A percentile compares a stretch with the other conserved stretches of the same genome.
phyloP scores from a whole-genome alignment of 495 filamentous ascomycete genomes.

The Aspergillus panamensis region DNA sequence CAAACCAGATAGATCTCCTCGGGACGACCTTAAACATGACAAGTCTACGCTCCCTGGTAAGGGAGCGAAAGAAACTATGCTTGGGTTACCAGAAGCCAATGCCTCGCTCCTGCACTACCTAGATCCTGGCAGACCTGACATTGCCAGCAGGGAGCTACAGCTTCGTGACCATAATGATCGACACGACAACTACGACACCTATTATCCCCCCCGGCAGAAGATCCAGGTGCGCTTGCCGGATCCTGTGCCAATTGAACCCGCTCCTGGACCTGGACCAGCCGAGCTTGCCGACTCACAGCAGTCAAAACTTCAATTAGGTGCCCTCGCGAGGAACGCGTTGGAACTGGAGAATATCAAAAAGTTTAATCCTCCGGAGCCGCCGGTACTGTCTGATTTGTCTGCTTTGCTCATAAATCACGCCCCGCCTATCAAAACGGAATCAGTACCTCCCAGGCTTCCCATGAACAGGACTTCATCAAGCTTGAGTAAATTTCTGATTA shows the following conservation, averaged over 20 bases:
- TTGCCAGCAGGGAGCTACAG: slow-evolving; percentile 18
- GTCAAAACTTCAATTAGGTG: no score
- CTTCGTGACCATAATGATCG: no score
- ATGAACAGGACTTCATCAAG: background rate
- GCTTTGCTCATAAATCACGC: background rate
- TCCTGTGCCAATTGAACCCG: no score
- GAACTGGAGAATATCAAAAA: no score
- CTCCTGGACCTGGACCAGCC: no score
- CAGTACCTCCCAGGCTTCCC: background rate
- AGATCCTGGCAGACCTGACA: slow-evolving; percentile 44
- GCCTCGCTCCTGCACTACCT: slow-evolving; percentile 47
- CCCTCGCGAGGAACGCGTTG: no score
- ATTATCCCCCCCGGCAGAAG: no score
- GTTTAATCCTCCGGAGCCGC: no score
- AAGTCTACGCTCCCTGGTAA: slow-evolving; percentile 22
- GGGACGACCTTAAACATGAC: slow-evolving; percentile 15
- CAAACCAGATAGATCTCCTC: slow-evolving; percentile 4
- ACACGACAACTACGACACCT: no score
- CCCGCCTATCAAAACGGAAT: background rate
- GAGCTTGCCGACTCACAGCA: no score
- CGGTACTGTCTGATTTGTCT: slow-evolving; percentile 18
- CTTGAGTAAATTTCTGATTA: slow-evolving; percentile 26
- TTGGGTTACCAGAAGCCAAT: slow-evolving; percentile 28
- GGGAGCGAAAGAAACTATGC: background rate
- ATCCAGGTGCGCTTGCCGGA: no score